Evolutionary conservation across 495 filamentous ascomycete genomes (phyloP).

Genomic region (Neurospora discreta): DNA sequence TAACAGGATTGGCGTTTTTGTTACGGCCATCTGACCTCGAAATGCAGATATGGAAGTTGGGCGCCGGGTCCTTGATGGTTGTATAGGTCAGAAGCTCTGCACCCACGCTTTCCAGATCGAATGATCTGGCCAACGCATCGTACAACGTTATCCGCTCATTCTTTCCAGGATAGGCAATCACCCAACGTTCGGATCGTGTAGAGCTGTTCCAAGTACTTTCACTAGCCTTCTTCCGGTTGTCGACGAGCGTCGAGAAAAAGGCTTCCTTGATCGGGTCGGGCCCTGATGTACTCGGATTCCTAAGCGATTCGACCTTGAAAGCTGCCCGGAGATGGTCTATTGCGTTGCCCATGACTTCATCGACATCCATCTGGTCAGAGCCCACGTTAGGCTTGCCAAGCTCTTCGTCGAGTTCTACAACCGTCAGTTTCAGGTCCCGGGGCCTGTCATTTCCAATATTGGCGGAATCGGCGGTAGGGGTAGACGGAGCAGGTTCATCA

Average conservation of each 20-base stretch:
- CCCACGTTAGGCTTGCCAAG: conserved; percentile 35
- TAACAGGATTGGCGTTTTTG: conserved; percentile 71
- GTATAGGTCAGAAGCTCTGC: conserved; percentile 55
- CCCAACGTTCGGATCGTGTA: conserved; percentile 17
- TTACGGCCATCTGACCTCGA: conserved; percentile 64
- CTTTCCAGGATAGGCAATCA: conserved; percentile 20
- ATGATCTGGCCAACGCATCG: conserved; percentile 71
- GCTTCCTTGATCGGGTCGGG: conserved; percentile 61
- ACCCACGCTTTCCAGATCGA: conserved; percentile 64
- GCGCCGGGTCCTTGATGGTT: conserved; percentile 66
- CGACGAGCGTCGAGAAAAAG: conserved; percentile 37
- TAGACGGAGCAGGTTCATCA: conserved; percentile 3
- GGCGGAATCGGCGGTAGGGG: background rate
- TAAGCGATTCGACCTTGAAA: conserved; percentile 49
- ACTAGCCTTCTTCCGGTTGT: conserved; percentile 28
- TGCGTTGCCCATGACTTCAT: conserved; percentile 86
- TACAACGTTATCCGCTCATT: conserved; percentile 53
- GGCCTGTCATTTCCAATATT: conserved; percentile 3
- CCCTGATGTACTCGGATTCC: conserved; percentile 20
- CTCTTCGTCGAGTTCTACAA: conserved; percentile 32
- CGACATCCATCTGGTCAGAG: conserved; percentile 72
- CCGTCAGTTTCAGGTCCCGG: conserved; percentile 17
- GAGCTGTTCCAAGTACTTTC: conserved; percentile 23
- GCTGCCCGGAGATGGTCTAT: conserved; percentile 83
- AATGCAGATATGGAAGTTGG: conserved; percentile 79